Percentiles rank a stretch among this genome's conserved stretches.
phyloP scores from a whole-genome alignment of 2,329 filamentous ascomycete species.

The Xylaria digitata region DNA sequence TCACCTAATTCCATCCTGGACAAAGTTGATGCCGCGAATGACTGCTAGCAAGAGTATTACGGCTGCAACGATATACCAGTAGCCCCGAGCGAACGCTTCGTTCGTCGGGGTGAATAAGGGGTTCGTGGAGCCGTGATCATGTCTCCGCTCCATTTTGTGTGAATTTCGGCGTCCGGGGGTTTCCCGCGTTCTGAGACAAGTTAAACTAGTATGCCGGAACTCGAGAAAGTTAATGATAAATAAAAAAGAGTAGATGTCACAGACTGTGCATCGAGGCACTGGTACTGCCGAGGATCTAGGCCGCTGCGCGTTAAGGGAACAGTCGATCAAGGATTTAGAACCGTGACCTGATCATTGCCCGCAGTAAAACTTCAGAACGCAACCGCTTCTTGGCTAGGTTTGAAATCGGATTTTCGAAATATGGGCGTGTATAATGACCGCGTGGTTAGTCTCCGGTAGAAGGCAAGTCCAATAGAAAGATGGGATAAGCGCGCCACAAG shows the following conservation, averaged over 20 bases:
- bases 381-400: neutral
- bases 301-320: neutral
- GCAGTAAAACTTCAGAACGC: neutral
- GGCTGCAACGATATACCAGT: slow-evolving; percentile 69
- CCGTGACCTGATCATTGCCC: slow-evolving; percentile 2
- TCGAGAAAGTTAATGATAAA: neutral
- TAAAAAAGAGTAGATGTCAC: slow-evolving; percentile 1
- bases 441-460: neutral
- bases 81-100: slow-evolving; percentile 63
- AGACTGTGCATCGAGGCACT: neutral
- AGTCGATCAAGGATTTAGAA: neutral
- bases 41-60: slow-evolving; percentile 57
- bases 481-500: neutral
- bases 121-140: slow-evolving; percentile 46
- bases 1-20: slow-evolving; percentile 58
- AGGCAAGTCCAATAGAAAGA: neutral
- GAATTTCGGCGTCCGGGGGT: slow-evolving; percentile 4
- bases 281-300: neutral
- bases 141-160: slow-evolving; percentile 43
- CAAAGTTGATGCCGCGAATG: slow-evolving; percentile 58
- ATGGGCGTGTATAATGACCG: neutral
- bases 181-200: neutral
- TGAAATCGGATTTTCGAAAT: neutral
- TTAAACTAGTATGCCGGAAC: neutral
- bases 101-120: slow-evolving; percentile 59